A percentile compares a stretch with the other conserved stretches of the same genome.
phyloP scores from a whole-genome alignment of 257 asterid genomes.

The Nicotiana attenuata region DNA sequence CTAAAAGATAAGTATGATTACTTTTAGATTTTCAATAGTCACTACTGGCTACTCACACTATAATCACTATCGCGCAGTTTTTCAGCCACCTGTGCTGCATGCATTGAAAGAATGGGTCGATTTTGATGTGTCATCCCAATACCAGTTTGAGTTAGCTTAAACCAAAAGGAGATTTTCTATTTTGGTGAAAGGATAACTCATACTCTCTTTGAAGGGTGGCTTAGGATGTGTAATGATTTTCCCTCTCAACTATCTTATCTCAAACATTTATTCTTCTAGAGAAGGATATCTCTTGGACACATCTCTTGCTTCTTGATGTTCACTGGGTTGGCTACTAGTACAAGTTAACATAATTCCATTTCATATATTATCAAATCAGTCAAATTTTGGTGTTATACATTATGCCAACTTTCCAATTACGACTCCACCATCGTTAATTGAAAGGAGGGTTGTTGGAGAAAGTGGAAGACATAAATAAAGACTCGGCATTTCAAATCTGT shows the following conservation, averaged over 20 bases:
- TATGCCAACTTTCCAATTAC: background rate
- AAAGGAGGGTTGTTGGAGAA: background rate
- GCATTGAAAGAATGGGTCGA: background rate
- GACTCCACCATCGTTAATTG: background rate
- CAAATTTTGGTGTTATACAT: background rate
- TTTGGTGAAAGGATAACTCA: background rate
- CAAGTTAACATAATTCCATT: background rate
- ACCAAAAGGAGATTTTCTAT: background rate
- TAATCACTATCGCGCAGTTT: background rate
- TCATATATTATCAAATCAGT: background rate
- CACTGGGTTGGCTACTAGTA: background rate
- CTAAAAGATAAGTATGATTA: background rate
- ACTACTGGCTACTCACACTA: background rate
- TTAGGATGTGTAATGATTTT: background rate
- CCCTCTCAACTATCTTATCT: background rate
- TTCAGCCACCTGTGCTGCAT: background rate
- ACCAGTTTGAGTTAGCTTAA: background rate
- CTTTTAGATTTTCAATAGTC: background rate
- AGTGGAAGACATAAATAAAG: background rate
- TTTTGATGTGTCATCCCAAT: slow-evolving; percentile 2
- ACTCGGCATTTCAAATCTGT: background rate
- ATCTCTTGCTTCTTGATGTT: background rate
- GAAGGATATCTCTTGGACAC: background rate
- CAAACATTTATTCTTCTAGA: background rate
- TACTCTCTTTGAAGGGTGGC: background rate